Conservation (phyloP, 345 rosid species). For the Lepidium sativum region DNA sequence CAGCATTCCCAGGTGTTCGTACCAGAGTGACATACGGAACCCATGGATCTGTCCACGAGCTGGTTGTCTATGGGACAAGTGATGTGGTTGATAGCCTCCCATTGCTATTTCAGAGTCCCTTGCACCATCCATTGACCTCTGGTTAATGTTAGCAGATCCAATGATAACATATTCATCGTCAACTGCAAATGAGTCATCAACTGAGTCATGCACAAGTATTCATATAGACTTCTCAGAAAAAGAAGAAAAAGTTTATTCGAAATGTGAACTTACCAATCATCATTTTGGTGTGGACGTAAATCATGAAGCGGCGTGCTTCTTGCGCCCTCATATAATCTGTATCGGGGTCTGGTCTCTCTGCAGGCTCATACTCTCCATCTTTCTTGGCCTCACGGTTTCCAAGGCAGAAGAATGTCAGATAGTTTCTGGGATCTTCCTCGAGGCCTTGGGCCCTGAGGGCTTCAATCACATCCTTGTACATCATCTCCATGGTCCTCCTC, state of each 20-base stretch:
- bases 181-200: slow-evolving; percentile 42
- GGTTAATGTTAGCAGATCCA: slow-evolving; percentile 99
- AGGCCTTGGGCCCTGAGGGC: slow-evolving; percentile 67
- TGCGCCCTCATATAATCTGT: slow-evolving; percentile 52
- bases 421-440: slow-evolving; percentile 81
- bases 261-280: slow-evolving; percentile 67
- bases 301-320: slow-evolving; percentile 80
- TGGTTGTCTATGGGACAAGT: slow-evolving; percentile 67
- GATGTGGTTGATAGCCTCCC: slow-evolving; percentile 96
- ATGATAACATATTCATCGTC: slow-evolving; percentile 91
- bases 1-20: slow-evolving; percentile 93
- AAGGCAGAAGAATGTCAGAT: slow-evolving; percentile 89
- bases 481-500: slow-evolving; percentile 95
- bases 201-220: not conserved
- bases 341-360: slow-evolving; percentile 68
- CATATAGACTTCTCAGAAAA: not conserved
- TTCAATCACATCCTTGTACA: slow-evolving; percentile 72
- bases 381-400: slow-evolving; percentile 92
- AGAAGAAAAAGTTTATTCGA: too few species aligned
- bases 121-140: slow-evolving; percentile 97
- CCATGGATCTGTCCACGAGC: slow-evolving; percentile 96
- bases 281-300: slow-evolving; percentile 96
- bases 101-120: slow-evolving; percentile 98
- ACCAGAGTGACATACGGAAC: slow-evolving; percentile 93
- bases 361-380: slow-evolving; percentile 84